Percentiles rank a stretch among this genome's conserved stretches.
These are phyloP conservation scores for Cynara cardunculus DNA, from an alignment of 129 eudicot species.

Conservation along the genomic window DNA sequence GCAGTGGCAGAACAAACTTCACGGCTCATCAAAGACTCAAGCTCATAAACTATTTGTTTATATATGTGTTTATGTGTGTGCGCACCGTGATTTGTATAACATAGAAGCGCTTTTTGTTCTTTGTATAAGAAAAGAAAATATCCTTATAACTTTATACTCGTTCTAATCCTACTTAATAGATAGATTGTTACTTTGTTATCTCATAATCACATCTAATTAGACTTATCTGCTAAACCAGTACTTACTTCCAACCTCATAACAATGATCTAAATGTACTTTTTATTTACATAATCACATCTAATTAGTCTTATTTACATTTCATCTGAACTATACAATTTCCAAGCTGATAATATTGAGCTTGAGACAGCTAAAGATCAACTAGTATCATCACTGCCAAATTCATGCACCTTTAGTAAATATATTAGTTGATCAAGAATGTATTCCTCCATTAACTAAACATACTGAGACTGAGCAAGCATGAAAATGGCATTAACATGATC, in stretches of 20 bases:
- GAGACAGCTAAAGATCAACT: neutral
- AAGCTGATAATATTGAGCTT: neutral
- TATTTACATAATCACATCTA: neutral
- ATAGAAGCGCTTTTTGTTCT: neutral
- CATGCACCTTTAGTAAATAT: neutral
- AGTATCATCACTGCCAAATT: neutral
- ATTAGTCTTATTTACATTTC: neutral
- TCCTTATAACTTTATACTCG: neutral
- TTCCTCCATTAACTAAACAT: neutral
- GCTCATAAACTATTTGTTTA: neutral
- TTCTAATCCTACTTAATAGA: neutral
- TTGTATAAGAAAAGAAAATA: neutral
- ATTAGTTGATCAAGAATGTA: neutral
- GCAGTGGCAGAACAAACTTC: neutral
- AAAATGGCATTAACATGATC: neutral
- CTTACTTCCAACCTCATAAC: slow-evolving; percentile 5
- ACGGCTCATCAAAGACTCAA: neutral
- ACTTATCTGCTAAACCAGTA: slow-evolving; percentile 6
- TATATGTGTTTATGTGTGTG: neutral
- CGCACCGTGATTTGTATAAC: neutral
- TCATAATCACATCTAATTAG: neutral
- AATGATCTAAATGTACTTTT: neutral
- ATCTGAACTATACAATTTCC: neutral
- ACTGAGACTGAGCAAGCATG: neutral
- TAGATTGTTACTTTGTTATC: neutral